phyloP scores from a whole-genome alignment of 306 rosid genomes.

The Quercus suber region DNA sequence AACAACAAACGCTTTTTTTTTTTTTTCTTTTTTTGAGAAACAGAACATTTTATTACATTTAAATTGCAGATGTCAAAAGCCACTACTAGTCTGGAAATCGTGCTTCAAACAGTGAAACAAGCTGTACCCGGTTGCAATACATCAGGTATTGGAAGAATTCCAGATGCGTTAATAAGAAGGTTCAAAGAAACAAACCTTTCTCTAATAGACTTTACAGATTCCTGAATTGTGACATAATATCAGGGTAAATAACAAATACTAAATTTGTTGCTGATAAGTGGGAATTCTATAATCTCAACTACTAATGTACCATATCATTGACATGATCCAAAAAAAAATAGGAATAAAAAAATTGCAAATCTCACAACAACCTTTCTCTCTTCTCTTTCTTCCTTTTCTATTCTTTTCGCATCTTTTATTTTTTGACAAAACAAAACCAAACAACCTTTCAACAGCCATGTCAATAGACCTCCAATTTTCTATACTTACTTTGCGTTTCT shows the following conservation, averaged over 20 bases:
- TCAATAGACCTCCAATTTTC: not conserved
- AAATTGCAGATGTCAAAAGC: not conserved
- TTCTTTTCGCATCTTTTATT: too few species aligned
- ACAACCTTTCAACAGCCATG: too few species aligned
- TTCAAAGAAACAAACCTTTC: constrained; percentile 74
- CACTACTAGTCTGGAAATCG: not conserved
- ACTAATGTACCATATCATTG: not conserved
- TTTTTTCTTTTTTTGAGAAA: too few species aligned
- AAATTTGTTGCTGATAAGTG: not conserved
- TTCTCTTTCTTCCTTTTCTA: not conserved
- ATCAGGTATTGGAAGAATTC: constrained; percentile 79
- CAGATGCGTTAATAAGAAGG: constrained; percentile 86
- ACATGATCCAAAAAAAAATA: not conserved
- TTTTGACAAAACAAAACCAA: too few species aligned
- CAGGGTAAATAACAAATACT: not conserved
- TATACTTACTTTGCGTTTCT: not conserved
- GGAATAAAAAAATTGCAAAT: too few species aligned
- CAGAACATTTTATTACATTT: not conserved
- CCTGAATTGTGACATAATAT: constrained; percentile 45
- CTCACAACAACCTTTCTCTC: not conserved
- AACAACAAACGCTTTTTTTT: not conserved
- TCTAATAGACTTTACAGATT: constrained; percentile 60
- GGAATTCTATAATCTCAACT: not conserved
- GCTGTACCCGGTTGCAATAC: constrained; percentile 70
- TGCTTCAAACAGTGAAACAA: constrained; percentile 12